Base-by-base conservation (phyloP, 768 basidiomycete species). In the Tricholomella constricta region DNA sequence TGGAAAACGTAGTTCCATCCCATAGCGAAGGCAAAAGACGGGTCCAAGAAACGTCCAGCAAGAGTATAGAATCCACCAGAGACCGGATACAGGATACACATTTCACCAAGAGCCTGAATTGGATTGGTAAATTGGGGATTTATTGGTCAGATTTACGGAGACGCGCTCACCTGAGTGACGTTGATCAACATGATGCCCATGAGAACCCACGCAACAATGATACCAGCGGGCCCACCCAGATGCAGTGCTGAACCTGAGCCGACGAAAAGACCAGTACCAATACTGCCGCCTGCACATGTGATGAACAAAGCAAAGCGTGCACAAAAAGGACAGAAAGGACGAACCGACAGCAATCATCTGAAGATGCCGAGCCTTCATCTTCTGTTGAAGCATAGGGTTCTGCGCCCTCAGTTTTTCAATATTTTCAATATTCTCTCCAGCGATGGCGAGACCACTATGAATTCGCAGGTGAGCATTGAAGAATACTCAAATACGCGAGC, bases 1-100 rank as follows among this genome's bases (percentile, higher is more conserved):
- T 76, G 75, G 36, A 78, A 67, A 32, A 71, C 68, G 54, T 78
- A 78, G 47, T 78, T 78, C 77, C 77, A 78, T 2, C 77, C 77
- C 77, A 78, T 78, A 38, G 76, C 72, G 49, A 77, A 77, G 34
- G 75, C 75, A 55, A 77, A 78, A 12, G 75, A 70, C 42, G 77
- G 77, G 48, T 78, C 77, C 53, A 77, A 65, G 62, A 78, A 77
- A 27, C 76, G 75, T 61, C 67, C 63, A 38, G 77, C 73, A 38
- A 77, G 66, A 27, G 76, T 77, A 56, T 78, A 78, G 64, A 78
- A 78, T 48, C 75, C 77, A 47, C 77, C 77, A 51, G 77, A 78
- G 26, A 78, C 75, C 9, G 77, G 77, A 52, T 74, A 78, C 20
- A 78, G 52, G 49, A 78, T 77, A 49, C 71, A 73, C 73, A 78